phyloP scores from a whole-genome alignment of 768 basidiomycete genomes.

The Coprinellus micaceus region DNA sequence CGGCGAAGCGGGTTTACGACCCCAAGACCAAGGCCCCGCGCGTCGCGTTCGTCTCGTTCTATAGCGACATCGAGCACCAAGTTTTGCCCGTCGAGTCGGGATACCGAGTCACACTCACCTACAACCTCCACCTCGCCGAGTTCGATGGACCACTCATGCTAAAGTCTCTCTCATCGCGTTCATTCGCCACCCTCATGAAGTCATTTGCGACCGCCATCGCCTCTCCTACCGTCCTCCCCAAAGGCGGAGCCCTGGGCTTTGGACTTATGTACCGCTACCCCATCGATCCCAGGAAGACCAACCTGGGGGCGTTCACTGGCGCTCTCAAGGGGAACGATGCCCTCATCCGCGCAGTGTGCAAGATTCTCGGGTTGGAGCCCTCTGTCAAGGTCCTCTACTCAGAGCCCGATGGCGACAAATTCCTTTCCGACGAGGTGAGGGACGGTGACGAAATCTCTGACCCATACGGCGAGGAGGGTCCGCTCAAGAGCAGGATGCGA shows the following conservation, averaged over 20 bases:
- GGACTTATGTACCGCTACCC: conserved; percentile 34
- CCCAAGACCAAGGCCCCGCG: conserved; percentile 16
- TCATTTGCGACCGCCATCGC: conserved; percentile 23
- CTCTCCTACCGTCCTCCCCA: conserved; percentile 24
- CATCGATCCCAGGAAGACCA: conserved; percentile 10
- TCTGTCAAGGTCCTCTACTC: conserved; percentile 21
- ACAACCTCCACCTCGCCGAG: conserved; percentile 31
- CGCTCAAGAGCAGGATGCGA: neutral
- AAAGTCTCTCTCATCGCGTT: neutral
- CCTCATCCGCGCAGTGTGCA: conserved; percentile 16
- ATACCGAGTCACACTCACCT: conserved; percentile 38
- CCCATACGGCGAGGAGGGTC: too few relatives aligned
- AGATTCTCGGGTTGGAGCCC: conserved; percentile 15
- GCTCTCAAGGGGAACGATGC: conserved; percentile 31
- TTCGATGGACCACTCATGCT: conserved; percentile 8
- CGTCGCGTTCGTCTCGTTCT: conserved; percentile 32
- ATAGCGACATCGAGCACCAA: conserved; percentile 41
- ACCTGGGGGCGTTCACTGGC: conserved; percentile 11
- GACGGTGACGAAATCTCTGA: neutral
- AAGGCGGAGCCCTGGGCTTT: conserved; percentile 32
- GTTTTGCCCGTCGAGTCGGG: conserved; percentile 33
- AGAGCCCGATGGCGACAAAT: neutral
- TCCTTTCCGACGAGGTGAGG: neutral
- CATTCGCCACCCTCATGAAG: conserved; percentile 9
- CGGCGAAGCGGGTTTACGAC: neutral